Base-by-base conservation (phyloP, 257 asterid species). In the Cynanchum wilfordii region DNA sequence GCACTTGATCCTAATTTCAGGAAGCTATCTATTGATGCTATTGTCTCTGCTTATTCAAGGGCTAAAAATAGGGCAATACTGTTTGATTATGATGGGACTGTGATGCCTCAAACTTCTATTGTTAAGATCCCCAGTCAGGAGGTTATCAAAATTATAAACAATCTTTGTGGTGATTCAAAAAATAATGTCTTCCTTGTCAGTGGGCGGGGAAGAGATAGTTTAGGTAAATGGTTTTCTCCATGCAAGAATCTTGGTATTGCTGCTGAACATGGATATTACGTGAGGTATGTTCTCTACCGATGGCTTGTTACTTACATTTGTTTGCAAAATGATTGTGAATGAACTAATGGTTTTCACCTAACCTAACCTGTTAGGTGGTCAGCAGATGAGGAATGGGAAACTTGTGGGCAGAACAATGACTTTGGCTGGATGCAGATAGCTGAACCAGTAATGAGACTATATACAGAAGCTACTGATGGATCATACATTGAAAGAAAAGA, bases 381-480 rank as follows among this genome's bases (percentile, higher is more conserved):
- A 56, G 80, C 70, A 10, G 79, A 72, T 72, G 75, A 62, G 36
- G 82, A 77, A 69, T 84, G 88, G 88, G 81, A 79, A 73, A 80
- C 72, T 0, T 77, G 84, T 70, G 79, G 84, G 62, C 84, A 79
- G 54, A 79, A 63, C 81, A 75, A 68, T 19, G 88, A 84, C 76
- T 84, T 82, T 47, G 80, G 80, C 44, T 84, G 88, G 88, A 79
- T 76, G 80, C 80, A 84, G 71, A 77, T 82, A 5, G 88, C 86
- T 36, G 86, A 84, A 56, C 86, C 88, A 24, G 84, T 84, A 38
- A 84, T 84, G 88, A 77, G 62, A 68, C 73, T 77, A 68, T 84
- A 84, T 69, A 82, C 88, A 22, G 88, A 84, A 84, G 69, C 88
- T 69, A 84, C 88, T 19, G 88, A 84, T 68, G 88, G 88, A 7